Base-by-base conservation (phyloP, 1,139 yeast genomes). In the Hemisphaericaspora lyxosophila region DNA sequence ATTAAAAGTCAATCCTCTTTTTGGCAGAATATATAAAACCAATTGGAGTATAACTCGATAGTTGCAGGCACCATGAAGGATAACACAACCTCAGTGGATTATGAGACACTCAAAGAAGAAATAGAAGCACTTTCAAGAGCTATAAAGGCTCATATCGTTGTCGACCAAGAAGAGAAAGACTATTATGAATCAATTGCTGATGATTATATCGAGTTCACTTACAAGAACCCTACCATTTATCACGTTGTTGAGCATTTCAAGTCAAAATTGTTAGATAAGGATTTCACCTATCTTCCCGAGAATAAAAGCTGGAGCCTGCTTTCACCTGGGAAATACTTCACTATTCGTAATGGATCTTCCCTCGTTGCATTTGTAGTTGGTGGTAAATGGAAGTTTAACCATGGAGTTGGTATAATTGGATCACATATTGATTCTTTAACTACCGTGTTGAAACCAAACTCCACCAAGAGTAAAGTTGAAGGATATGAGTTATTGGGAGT, bases 401-500 rank as follows among this genome's bases (percentile, higher is more conserved):
- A 55, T 24, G 77, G 77, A 4, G 56, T 64, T 32, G 72, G 71
- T 18, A 60, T 60, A 12, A 58, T 70, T 41, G 76, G 74, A 1
- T 57, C 71, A 7, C 77, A 71, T 47, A 62, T 66, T 18, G 76
- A 71, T 47, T 57, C 76, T 0, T 57, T 71, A 38, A 64, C 74
- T 0, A 63, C 62, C 6, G 56, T 62, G 17, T 57, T 71, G 36
- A 68, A 69, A 41, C 74, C 75, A 13, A 54, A 51, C 34, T 64
- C 71, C 13, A 51, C 56, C 17, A 62, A 58, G 35, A 41, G 41
- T 4, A 45, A 55, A 14, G 59, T 60, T 11, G 70, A 67, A 23
- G 75, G 73, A 5, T 71, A 67, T 46, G 70, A 68, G 36, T 49
- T 65, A 28, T 57, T 71, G 23, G 75, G 74, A 1, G 73, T 70